These are phyloP conservation scores for Aspergillus sparsus DNA, from an alignment of 495 filamentous ascomycete genomes.

Conservation along the genomic window DNA sequence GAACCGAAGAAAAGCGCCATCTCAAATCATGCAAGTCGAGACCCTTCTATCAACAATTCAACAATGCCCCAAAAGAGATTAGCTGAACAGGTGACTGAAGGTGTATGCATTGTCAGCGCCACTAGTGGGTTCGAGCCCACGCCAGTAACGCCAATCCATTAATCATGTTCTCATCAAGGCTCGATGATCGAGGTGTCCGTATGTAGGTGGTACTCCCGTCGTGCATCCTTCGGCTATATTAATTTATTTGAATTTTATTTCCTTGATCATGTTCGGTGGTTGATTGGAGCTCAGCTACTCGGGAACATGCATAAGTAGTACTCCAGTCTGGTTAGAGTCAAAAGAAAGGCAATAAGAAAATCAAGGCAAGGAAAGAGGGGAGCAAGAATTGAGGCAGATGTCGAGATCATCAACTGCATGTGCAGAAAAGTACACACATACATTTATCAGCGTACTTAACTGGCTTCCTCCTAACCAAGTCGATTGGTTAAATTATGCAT, in stretches of 20 bases:
- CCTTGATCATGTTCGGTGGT: neutral
- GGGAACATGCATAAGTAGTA: conserved; percentile 12
- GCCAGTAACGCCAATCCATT: neutral
- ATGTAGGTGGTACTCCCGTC: neutral
- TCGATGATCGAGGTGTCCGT: no score
- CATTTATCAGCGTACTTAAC: no score
- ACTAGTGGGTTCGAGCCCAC: conserved; percentile 23
- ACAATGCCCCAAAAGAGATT: conserved; percentile 17
- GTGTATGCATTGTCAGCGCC: conserved; percentile 28
- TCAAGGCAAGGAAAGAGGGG: neutral
- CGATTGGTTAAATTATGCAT: no score
- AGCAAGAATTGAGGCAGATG: conserved; percentile 11
- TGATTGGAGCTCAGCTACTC: conserved; percentile 4
- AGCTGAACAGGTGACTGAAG: conserved; percentile 28
- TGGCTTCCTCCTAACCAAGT: no score
- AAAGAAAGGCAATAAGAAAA: neutral
- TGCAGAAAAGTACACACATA: neutral
- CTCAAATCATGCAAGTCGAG: conserved; percentile 6
- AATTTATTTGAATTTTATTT: neutral
- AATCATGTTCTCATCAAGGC: no score
- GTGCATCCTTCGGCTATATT: conserved; percentile 14
- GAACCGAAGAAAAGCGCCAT: conserved; percentile 2
- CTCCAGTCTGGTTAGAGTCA: conserved; percentile 7
- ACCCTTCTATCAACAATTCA: conserved; percentile 8
- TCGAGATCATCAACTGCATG: conserved; percentile 5